Evolutionary conservation across 768 basidiomycete species (phyloP).

Genomic region (Suillus subluteus): DNA sequence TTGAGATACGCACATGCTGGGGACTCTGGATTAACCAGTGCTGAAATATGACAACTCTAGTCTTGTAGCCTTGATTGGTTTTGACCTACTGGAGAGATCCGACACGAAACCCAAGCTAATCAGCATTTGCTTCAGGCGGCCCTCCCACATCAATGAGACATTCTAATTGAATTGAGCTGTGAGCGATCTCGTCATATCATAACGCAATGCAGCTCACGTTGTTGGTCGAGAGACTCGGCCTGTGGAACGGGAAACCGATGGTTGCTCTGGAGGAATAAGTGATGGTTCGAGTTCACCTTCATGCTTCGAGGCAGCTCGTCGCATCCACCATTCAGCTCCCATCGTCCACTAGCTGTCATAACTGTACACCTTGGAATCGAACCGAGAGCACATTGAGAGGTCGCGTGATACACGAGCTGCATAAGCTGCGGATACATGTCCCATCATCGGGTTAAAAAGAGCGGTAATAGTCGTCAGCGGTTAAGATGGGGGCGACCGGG

Average conservation of each 20-base stretch:
- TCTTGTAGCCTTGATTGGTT: slow-evolving; percentile 87
- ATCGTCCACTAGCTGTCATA: slow-evolving; percentile 96
- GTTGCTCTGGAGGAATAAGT: slow-evolving; percentile 7
- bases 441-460: slow-evolving; percentile 94
- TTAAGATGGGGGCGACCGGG: slow-evolving; percentile 49
- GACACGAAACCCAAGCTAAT: slow-evolving; percentile 92
- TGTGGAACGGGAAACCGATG: slow-evolving; percentile 13
- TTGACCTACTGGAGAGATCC: slow-evolving; percentile 81
- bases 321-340: slow-evolving; percentile 96
- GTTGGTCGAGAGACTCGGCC: slow-evolving; percentile 56
- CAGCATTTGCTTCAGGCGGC: slow-evolving; percentile 84
- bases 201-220: slow-evolving; percentile 56
- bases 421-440: slow-evolving; percentile 90
- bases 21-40: slow-evolving; percentile 41
- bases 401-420: slow-evolving; percentile 86
- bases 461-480: slow-evolving; percentile 95
- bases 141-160: slow-evolving; percentile 92
- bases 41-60: slow-evolving; percentile 95
- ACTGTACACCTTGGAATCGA: slow-evolving; percentile 96
- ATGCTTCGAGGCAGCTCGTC: slow-evolving; percentile 41
- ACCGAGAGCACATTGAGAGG: slow-evolving; percentile 85
- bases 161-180: slow-evolving; percentile 51
- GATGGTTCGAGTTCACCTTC: slow-evolving; percentile 11
- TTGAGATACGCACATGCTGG: neutral
- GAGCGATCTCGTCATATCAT: slow-evolving; percentile 1